Percentiles rank a stretch among this genome's conserved stretches.
Conservation (phyloP, 2,329 filamentous ascomycete genomes). For the Fusarium newnesense region DNA sequence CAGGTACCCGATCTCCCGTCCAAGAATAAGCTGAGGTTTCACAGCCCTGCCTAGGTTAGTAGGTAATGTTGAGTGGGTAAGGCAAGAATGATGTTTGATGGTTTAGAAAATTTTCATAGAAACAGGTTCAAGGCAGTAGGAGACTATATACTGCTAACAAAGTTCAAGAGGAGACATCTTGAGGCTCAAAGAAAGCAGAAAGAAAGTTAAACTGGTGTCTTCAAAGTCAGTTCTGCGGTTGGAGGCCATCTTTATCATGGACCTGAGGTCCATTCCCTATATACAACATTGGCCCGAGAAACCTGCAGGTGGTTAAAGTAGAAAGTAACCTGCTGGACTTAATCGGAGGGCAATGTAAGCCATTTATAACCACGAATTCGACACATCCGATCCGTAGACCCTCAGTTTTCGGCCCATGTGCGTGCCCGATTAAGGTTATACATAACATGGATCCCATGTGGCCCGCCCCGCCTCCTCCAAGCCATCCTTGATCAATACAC, state of each 20-base stretch:
- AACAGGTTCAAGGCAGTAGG: neutral
- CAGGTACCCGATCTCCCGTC: neutral
- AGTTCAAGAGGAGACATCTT: neutral
- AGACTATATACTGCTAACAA: neutral
- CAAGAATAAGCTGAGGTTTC: neutral
- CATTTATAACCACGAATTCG: neutral
- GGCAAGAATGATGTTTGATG: neutral
- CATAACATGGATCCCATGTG: neutral
- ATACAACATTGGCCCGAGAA: neutral
- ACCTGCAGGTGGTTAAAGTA: neutral
- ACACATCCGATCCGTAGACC: neutral
- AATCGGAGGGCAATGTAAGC: neutral
- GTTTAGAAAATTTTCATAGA: neutral
- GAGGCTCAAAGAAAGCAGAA: neutral
- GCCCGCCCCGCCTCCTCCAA: neutral
- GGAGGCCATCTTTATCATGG: neutral
- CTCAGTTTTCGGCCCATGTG: neutral
- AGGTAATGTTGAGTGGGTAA: neutral
- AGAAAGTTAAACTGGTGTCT: neutral
- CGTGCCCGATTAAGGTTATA: conserved; percentile 1
- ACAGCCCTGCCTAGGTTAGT: neutral
- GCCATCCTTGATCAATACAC: neutral
- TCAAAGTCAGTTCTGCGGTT: neutral
- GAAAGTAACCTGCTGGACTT: neutral
- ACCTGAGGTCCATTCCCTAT: neutral